These are phyloP conservation scores for Colletotrichum coccodes DNA, from an alignment of 2,329 filamentous ascomycete species.

Conservation along the genomic window DNA sequence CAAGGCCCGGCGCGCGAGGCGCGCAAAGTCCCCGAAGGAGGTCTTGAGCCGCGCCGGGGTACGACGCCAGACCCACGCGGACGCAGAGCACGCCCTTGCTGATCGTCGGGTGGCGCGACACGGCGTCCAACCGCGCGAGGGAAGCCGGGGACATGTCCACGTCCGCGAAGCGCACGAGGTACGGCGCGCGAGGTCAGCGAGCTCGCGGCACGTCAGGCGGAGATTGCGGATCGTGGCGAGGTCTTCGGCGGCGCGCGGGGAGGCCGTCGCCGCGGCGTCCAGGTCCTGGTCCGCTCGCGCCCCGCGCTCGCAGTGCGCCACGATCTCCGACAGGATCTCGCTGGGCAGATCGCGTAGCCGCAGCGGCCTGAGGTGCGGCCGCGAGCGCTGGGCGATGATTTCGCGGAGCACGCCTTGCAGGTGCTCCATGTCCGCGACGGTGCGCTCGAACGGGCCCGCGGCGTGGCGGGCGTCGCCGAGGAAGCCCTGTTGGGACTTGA, in stretches of 20 bases:
- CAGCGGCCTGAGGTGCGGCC: background rate
- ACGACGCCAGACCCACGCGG: background rate
- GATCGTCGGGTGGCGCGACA: background rate
- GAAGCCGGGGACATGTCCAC: background rate
- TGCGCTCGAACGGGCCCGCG: background rate
- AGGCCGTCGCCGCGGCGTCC: background rate
- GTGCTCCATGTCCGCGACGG: background rate
- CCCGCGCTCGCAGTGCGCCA: background rate
- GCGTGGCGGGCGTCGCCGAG: background rate
- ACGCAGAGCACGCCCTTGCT: background rate
- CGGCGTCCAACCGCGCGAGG: background rate
- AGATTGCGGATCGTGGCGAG: background rate
- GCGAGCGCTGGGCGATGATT: background rate
- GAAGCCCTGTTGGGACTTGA: background rate
- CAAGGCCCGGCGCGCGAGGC: background rate
- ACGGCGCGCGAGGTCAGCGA: background rate
- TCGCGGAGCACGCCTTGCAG: background rate
- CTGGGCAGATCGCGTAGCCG: background rate
- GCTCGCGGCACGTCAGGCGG: background rate
- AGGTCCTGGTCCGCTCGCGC: background rate
- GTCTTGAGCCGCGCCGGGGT: background rate
- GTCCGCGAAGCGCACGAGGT: background rate
- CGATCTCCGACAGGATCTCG: background rate
- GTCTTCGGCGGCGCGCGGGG: background rate
- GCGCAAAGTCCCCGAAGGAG: background rate